A percentile compares a stretch with the other conserved stretches of the same genome.
phyloP scores from a whole-genome alignment of 2,329 filamentous ascomycete genomes.

The Plenodomus tracheiphilus region DNA sequence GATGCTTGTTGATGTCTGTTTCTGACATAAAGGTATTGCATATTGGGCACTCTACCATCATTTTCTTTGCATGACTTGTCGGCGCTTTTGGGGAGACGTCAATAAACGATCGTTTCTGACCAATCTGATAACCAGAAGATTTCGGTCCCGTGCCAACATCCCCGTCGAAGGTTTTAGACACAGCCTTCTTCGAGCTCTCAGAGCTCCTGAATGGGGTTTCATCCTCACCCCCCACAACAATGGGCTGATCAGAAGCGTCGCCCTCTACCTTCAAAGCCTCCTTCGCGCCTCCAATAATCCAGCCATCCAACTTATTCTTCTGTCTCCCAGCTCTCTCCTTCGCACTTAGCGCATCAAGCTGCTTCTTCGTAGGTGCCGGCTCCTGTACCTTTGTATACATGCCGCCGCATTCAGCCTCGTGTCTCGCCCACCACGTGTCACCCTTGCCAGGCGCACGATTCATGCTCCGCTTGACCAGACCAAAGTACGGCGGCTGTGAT shows the following conservation, averaged over 20 bases:
- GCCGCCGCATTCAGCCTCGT: constrained; percentile 48
- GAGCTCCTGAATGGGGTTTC: constrained; percentile 4
- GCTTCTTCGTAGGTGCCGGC: constrained; percentile 48
- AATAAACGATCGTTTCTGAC: constrained; percentile 25
- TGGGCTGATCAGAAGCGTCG: constrained; percentile 10
- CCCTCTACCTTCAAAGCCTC: constrained; percentile 10
- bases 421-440: constrained; percentile 49
- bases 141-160: too few relatives aligned
- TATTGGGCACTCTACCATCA: constrained; percentile 46
- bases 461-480: constrained; percentile 52
- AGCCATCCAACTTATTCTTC: constrained; percentile 50
- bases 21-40: constrained; percentile 36
- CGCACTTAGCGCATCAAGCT: constrained; percentile 43
- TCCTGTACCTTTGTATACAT: constrained; percentile 47
- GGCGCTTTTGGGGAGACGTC: constrained; percentile 12
- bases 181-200: constrained; percentile 14
- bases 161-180: too few relatives aligned
- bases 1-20: constrained; percentile 45
- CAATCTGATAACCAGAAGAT: constrained; percentile 4
- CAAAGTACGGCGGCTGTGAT: constrained; percentile 46
- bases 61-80: constrained; percentile 16
- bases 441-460: constrained; percentile 48
- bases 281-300: constrained; percentile 36
- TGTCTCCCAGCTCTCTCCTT: constrained; percentile 48
- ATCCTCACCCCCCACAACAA: constrained; percentile 12